A percentile compares a stretch with the other conserved stretches of the same genome.
These are phyloP conservation scores for Sicyos edulis DNA, from an alignment of 306 rosid species.

Conservation along the genomic window DNA sequence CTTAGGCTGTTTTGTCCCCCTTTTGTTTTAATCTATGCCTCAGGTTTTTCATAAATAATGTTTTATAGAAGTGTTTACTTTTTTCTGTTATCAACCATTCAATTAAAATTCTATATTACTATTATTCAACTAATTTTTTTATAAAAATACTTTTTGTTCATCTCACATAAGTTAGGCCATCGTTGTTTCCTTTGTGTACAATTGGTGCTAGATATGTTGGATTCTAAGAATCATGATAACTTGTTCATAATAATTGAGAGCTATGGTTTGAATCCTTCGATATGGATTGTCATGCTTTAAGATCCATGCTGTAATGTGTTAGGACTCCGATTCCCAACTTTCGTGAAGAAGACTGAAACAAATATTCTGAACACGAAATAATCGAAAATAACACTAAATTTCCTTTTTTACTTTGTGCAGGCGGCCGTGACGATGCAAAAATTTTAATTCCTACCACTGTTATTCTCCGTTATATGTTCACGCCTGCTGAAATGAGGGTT, in stretches of 20 bases:
- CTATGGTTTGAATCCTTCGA: background rate
- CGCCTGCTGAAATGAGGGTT: conserved; percentile 85
- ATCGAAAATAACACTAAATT: background rate
- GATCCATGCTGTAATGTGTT: background rate
- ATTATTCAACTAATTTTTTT: background rate
- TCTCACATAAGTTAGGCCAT: background rate
- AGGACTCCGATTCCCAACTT: no score
- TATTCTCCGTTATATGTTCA: conserved; percentile 77
- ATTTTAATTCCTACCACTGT: conserved; percentile 71
- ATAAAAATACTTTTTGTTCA: background rate
- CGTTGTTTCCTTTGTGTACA: background rate
- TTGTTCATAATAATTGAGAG: background rate
- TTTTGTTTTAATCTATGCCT: background rate
- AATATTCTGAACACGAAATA: no score
- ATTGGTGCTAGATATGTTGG: background rate
- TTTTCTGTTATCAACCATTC: background rate
- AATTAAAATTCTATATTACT: background rate
- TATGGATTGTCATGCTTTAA: background rate
- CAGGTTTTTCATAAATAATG: background rate
- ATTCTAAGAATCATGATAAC: background rate
- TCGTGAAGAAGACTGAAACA: no score
- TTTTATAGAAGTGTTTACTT: background rate
- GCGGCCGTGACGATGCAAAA: conserved; percentile 87
- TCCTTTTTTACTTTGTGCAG: conserved; percentile 35
- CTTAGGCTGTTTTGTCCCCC: background rate